Percentiles rank a stretch among this genome's conserved stretches.
These are phyloP conservation scores for Trichothecium sympodiale DNA, from an alignment of 2,329 filamentous ascomycete species.

Conservation along the genomic window DNA sequence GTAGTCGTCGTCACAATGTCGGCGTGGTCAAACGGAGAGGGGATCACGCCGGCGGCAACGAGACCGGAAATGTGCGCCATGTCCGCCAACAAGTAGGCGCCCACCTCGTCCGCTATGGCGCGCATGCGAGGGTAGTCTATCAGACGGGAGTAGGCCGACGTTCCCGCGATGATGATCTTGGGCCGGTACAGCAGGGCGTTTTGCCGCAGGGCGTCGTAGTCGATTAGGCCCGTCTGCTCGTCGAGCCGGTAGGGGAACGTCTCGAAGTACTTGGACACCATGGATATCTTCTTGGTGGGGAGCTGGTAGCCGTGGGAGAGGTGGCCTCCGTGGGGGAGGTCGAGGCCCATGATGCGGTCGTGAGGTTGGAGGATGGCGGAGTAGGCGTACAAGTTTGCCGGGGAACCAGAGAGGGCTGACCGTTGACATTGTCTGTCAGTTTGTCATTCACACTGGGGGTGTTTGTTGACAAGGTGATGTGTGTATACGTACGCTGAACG, in stretches of 20 bases:
- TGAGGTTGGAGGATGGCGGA: conserved; percentile 83
- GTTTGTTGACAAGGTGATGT: background rate
- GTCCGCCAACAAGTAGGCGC: conserved; percentile 82
- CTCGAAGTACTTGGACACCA: conserved; percentile 95
- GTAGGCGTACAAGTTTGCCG: conserved; percentile 78
- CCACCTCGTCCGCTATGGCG: conserved; percentile 74
- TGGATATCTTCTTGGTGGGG: conserved; percentile 81
- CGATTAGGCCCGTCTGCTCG: conserved; percentile 78
- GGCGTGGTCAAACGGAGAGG: conserved; percentile 74
- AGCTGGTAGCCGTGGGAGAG: conserved; percentile 93
- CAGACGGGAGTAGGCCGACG: conserved; percentile 84
- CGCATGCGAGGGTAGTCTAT: conserved; percentile 89
- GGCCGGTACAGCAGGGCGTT: conserved; percentile 79
- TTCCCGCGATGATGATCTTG: conserved; percentile 86
- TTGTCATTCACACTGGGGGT: background rate
- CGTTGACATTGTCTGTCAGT: conserved; percentile 3
- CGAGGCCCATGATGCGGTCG: conserved; percentile 89
- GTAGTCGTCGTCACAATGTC: conserved; percentile 97
- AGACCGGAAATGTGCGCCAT: conserved; percentile 95
- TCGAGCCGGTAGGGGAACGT: conserved; percentile 87
- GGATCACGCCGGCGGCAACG: conserved; percentile 78
- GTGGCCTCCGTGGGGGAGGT: conserved; percentile 89
- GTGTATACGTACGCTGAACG: conserved; percentile 58
- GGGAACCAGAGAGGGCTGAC: conserved; percentile 59
- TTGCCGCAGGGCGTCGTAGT: conserved; percentile 81